Evolutionary conservation across 2,329 filamentous ascomycete species (phyloP), one percentile per base, ranked within the genome.

Genomic region (Xylariaceae sp.): DNA sequence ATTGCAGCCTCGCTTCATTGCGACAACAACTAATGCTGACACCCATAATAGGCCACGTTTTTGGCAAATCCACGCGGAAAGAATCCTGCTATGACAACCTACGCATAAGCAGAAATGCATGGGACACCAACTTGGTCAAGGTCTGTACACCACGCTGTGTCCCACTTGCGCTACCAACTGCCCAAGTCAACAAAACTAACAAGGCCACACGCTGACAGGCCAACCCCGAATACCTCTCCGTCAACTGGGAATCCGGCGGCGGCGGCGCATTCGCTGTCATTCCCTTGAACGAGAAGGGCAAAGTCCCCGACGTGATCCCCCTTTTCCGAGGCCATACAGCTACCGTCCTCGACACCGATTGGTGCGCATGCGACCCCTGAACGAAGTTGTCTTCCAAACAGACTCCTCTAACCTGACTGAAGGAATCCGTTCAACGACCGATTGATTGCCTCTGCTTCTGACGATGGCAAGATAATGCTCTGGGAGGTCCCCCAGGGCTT

Each of bases 81-180:
- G 94, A 99, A 71, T 89, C 89, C 81, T 96, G 91, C 78, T 99
- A 97, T 75, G 94, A 99, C 73, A 97, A 97, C 72, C 77, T 99
- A 61, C 89, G 90, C 69, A 90, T 99, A 72, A 96, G 90, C 66
- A 89, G 87, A 73, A 99, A 99, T 84, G 94, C 94, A 48, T 99
- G 94, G 94, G 94, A 99, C 72, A 96, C 91, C 65, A 99, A 99
- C 75, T 77, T 99, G 66, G 82, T 97, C 75, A 97, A 97, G 86
- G 90, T 95, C 43, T 43, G 60, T 48, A 4, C 4, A 27, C 22
- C 22, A 27, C 22, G 22, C 22, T 27, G 22, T 27, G 7, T 27
- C 22, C 22, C 22, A 27, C 22, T 27, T 27, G 22, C 22, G 22
- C 7, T 7, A 7, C 22, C 7, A 27, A 5, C 22, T 7, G 42